phyloP scores from a whole-genome alignment of 1,284 basidiomycete species.

The Sanghuangporus baumii region DNA sequence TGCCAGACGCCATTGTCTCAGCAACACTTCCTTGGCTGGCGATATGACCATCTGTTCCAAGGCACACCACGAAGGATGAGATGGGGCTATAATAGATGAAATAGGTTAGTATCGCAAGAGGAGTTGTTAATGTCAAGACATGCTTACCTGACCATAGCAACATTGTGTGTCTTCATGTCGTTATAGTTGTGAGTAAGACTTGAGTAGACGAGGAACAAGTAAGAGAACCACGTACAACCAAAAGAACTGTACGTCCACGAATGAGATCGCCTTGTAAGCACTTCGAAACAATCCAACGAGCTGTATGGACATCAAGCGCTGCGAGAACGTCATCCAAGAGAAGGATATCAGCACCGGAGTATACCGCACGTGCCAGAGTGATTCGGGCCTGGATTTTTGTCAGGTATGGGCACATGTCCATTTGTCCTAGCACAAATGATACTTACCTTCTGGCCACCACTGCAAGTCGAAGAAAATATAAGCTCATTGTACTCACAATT shows the following conservation, averaged over 20 bases:
- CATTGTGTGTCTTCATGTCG: slow-evolving; percentile 57
- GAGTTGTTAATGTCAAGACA: background rate
- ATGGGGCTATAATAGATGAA: slow-evolving; percentile 36
- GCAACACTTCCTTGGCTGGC: slow-evolving; percentile 42
- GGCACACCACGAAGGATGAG: slow-evolving; percentile 56
- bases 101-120: background rate
- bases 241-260: slow-evolving; percentile 60
- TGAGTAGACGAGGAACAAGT: background rate
- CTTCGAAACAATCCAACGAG: slow-evolving; percentile 72
- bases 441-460: slow-evolving; percentile 62
- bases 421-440: background rate
- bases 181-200: background rate
- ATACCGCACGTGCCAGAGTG: slow-evolving; percentile 69
- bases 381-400: slow-evolving; percentile 47
- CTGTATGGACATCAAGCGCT: slow-evolving; percentile 51
- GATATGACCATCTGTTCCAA: slow-evolving; percentile 48
- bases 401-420: background rate
- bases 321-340: slow-evolving; percentile 56
- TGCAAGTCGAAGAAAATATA: slow-evolving; percentile 24
- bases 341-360: slow-evolving; percentile 55
- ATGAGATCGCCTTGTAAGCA: slow-evolving; percentile 69
- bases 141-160: slow-evolving; percentile 39
- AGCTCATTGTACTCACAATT: slow-evolving; percentile 1
- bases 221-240: slow-evolving; percentile 48
- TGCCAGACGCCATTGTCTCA: slow-evolving; percentile 37